phyloP scores from a whole-genome alignment of 2,329 filamentous ascomycete species.

The Plenodomus biglobosus region DNA sequence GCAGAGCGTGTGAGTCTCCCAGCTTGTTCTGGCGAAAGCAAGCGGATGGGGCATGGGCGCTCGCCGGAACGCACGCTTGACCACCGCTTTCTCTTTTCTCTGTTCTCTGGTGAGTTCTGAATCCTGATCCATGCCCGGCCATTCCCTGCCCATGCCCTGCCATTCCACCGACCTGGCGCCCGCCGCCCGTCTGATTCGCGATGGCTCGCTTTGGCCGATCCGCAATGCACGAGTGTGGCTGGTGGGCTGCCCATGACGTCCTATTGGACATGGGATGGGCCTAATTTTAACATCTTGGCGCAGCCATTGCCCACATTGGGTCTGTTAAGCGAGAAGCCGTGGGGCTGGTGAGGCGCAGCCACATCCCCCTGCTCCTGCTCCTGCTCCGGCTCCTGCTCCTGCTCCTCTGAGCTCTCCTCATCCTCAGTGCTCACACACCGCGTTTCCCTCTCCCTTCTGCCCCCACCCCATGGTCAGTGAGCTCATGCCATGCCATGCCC shows the following conservation, averaged over 20 bases:
- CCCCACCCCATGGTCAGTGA: neutral
- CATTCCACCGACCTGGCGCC: conserved; percentile 20
- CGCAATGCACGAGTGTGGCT: conserved; percentile 23
- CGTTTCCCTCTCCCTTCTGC: too few species aligned
- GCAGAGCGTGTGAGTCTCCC: conserved; percentile 20
- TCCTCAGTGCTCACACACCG: conserved; percentile 22
- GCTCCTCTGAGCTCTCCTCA: conserved; percentile 39
- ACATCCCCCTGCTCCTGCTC: too few species aligned
- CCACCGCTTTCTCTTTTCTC: conserved; percentile 38
- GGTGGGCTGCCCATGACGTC: conserved; percentile 22
- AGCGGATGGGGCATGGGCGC: conserved; percentile 32
- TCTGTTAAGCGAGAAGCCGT: conserved; percentile 18
- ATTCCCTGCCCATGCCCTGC: conserved; percentile 7
- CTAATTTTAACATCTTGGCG: conserved; percentile 20
- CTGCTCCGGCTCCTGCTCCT: too few species aligned
- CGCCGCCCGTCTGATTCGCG: conserved; percentile 23
- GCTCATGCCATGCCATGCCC: too few species aligned
- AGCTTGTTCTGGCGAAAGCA: conserved; percentile 30
- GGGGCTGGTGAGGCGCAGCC: conserved; percentile 17
- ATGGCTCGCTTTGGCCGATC: conserved; percentile 27
- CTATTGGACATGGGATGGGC: conserved; percentile 16
- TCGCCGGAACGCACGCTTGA: conserved; percentile 27
- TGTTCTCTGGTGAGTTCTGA: too few species aligned
- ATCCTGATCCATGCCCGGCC: too few species aligned
- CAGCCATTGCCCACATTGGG: conserved; percentile 27